phyloP scores from a whole-genome alignment of 768 basidiomycete species.

The Roridomyces roridus region DNA sequence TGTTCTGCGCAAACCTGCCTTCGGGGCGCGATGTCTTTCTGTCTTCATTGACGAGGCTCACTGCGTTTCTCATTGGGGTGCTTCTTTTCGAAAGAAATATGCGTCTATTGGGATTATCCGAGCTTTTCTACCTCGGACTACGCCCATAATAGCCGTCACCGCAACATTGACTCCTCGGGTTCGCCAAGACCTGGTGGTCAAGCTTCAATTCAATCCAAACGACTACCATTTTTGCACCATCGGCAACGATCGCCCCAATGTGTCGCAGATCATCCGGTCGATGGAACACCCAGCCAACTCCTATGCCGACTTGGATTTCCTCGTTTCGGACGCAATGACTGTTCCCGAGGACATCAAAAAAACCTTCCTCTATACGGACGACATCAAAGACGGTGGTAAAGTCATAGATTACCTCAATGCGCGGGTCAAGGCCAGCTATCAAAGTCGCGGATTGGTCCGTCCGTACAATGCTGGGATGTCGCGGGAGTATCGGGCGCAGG shows the following conservation, averaged over 20 bases:
- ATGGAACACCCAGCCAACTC: constrained; percentile 39
- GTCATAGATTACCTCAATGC: constrained; percentile 32
- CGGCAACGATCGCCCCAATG: constrained; percentile 42
- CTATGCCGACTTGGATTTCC: constrained; percentile 39
- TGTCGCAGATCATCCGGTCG: constrained; percentile 39
- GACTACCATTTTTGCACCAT: constrained; percentile 28
- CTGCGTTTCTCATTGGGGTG: constrained; percentile 43
- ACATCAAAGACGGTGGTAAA: constrained; percentile 28
- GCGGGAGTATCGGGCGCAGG: constrained; percentile 22
- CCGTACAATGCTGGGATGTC: constrained; percentile 35
- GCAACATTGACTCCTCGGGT: constrained; percentile 38
- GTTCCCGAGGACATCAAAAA: constrained; percentile 28
- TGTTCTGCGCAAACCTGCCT: constrained; percentile 3
- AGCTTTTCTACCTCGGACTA: constrained; percentile 34
- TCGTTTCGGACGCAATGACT: constrained; percentile 25
- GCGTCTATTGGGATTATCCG: constrained; percentile 32
- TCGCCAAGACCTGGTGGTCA: constrained; percentile 31
- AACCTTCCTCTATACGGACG: constrained; percentile 40
- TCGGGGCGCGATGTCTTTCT: constrained; percentile 4
- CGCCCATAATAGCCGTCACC: constrained; percentile 39
- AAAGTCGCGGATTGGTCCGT: constrained; percentile 26
- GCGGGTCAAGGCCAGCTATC: constrained; percentile 14
- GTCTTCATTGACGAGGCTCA: constrained; percentile 38
- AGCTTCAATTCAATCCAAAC: constrained; percentile 30
- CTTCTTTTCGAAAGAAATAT: constrained; percentile 40